These are phyloP conservation scores for Phialophora verrucosa DNA, from an alignment of 2,329 filamentous ascomycete genomes.

Conservation along the genomic window DNA sequence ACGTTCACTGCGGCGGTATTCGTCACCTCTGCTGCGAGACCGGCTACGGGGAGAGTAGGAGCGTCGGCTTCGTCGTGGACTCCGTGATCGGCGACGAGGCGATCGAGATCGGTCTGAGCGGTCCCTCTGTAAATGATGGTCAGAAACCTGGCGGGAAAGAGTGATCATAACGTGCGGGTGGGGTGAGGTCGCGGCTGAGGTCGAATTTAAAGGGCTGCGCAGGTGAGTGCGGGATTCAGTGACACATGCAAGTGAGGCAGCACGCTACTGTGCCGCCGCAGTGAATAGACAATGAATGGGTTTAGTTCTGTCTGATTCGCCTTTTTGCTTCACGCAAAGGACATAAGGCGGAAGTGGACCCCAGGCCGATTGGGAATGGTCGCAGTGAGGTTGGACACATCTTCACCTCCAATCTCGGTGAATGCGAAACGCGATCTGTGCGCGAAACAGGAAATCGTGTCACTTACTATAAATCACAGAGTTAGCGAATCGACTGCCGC, in stretches of 20 bases:
- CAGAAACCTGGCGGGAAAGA: conserved; percentile 32
- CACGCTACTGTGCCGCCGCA: conserved; percentile 24
- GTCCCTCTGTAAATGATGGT: conserved; percentile 70
- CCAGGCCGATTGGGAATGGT: conserved; percentile 31
- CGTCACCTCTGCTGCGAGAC: conserved; percentile 74
- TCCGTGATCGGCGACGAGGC: conserved; percentile 75
- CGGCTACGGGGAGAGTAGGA: conserved; percentile 81
- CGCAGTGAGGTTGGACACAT: conserved; percentile 20
- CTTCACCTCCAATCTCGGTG: conserved; percentile 18
- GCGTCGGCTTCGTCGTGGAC: conserved; percentile 75
- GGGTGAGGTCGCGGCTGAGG: conserved; percentile 33
- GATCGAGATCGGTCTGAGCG: conserved; percentile 75
- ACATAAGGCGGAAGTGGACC: conserved; percentile 34
- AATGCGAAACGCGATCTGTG: conserved; percentile 22
- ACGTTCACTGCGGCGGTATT: conserved; percentile 75
- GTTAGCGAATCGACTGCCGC: conserved; percentile 29
- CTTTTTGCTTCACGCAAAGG: conserved; percentile 25
- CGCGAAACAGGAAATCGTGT: conserved; percentile 28
- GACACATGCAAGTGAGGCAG: conserved; percentile 28
- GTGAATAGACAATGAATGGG: conserved; percentile 25
- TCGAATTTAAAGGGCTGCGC: conserved; percentile 26
- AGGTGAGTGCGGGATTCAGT: conserved; percentile 26
- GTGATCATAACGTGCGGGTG: conserved; percentile 28
- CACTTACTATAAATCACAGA: conserved; percentile 32
- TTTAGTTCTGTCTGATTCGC: conserved; percentile 13